Conservation (phyloP, 345 rosid genomes). For the Murraya paniculata region DNA sequence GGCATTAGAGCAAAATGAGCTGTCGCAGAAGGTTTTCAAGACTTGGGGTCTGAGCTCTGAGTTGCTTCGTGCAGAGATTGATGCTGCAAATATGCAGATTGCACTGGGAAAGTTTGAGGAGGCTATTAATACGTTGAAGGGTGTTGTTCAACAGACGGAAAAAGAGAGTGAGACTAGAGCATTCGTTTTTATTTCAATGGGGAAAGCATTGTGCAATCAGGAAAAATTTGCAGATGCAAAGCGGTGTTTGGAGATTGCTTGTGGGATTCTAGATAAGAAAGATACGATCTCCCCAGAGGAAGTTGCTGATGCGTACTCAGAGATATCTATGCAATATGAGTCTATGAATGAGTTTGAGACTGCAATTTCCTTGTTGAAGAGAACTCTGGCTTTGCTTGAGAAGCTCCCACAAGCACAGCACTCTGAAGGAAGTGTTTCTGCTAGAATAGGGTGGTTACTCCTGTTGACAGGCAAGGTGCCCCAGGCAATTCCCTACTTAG, state of each 20-base stretch:
- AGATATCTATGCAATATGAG: slow-evolving; percentile 89
- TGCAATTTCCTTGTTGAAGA: slow-evolving; percentile 71
- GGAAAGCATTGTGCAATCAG: slow-evolving; percentile 65
- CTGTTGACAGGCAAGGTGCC: slow-evolving; percentile 75
- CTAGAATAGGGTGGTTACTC: slow-evolving; percentile 92
- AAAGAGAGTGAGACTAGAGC: slow-evolving; percentile 76
- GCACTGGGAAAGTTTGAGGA: slow-evolving; percentile 78
- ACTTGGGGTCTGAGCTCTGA: slow-evolving; percentile 80
- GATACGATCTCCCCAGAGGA: slow-evolving; percentile 59
- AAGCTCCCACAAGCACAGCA: slow-evolving; percentile 85
- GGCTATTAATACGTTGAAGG: slow-evolving; percentile 65
- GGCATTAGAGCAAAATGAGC: slow-evolving; percentile 79
- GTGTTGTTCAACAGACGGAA: slow-evolving; percentile 63
- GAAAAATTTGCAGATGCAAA: slow-evolving; percentile 67
- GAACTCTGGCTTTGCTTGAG: slow-evolving; percentile 71
- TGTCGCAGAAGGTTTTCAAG: slow-evolving; percentile 72
- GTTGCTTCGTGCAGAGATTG: slow-evolving; percentile 72
- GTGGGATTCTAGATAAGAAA: slow-evolving; percentile 77
- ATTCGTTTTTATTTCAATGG: slow-evolving; percentile 76
- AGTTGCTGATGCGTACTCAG: slow-evolving; percentile 89
- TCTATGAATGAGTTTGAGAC: slow-evolving; percentile 80
- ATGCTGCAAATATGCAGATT: slow-evolving; percentile 87
- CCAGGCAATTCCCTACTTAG: slow-evolving; percentile 84
- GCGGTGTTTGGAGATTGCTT: slow-evolving; percentile 76
- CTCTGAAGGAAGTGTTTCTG: slow-evolving; percentile 83